Evolutionary conservation across 371 early-diverging fungal species (phyloP).

Genomic region (Funneliformis caledonium): DNA sequence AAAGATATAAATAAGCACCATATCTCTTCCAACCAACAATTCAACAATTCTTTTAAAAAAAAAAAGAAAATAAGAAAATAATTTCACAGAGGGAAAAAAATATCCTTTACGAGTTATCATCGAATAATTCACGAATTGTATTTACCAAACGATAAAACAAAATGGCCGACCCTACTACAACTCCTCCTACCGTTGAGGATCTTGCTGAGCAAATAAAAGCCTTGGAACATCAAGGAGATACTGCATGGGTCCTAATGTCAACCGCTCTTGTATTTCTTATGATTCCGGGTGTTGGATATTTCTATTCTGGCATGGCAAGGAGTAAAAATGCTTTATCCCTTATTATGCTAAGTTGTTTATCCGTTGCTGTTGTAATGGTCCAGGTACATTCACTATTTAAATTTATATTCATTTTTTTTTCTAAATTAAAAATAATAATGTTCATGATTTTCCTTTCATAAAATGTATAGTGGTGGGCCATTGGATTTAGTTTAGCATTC

Average conservation of each 20-base stretch:
- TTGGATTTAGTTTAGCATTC: constrained; percentile 90
- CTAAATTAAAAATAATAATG: neutral
- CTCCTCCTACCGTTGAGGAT: too few species aligned
- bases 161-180: too few species aligned
- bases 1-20: too few species aligned
- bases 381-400: constrained; percentile 55
- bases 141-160: too few species aligned
- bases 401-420: neutral
- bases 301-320: constrained; percentile 90
- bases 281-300: constrained; percentile 88
- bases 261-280: constrained; percentile 85
- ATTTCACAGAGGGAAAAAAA: too few species aligned
- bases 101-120: too few species aligned
- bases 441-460: neutral
- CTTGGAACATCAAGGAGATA: constrained; percentile 55
- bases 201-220: too few species aligned
- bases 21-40: too few species aligned
- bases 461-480: constrained; percentile 75
- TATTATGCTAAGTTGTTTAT: constrained; percentile 78
- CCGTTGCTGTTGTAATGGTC: constrained; percentile 80
- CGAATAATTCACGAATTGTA: too few species aligned
- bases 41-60: too few species aligned
- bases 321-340: constrained; percentile 80
- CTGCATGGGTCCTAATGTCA: constrained; percentile 69
- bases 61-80: too few species aligned